Conservation (phyloP, 2,329 filamentous ascomycete genomes). For the Ophiostoma quercus region DNA sequence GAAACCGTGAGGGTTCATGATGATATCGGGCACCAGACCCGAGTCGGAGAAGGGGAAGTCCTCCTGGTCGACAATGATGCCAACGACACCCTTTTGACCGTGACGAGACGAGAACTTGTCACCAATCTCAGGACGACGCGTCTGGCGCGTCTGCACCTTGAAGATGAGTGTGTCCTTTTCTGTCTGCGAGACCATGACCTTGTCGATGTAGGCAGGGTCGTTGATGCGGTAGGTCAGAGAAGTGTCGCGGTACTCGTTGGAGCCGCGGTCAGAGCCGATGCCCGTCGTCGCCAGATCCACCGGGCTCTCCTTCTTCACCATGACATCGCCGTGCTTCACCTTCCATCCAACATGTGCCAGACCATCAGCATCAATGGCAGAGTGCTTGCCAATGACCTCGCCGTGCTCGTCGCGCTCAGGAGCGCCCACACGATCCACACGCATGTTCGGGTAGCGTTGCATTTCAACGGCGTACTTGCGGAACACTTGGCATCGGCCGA, state of each 20-base stretch:
- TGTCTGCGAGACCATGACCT: constrained; percentile 87
- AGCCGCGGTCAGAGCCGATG: constrained; percentile 61
- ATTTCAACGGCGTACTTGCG: constrained; percentile 84
- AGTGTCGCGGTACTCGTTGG: constrained; percentile 61
- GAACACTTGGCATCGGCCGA: constrained; percentile 96
- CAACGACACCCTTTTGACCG: constrained; percentile 96
- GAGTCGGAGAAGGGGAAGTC: constrained; percentile 93
- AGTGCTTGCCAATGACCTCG: constrained; percentile 61
- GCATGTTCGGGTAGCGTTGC: constrained; percentile 84
- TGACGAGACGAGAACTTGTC: constrained; percentile 99
- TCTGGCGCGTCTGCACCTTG: constrained; percentile 96
- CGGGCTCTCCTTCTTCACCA: constrained; percentile 85
- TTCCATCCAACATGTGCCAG: constrained; percentile 79
- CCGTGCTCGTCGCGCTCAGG: constrained; percentile 57
- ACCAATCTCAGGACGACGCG: constrained; percentile 85
- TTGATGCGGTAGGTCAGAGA: constrained; percentile 74
- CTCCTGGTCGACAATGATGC: constrained; percentile 92
- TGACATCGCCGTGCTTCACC: constrained; percentile 73
- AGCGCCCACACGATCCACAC: constrained; percentile 59
- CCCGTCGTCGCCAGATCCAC: constrained; percentile 69
- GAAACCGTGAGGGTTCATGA: constrained; percentile 99
- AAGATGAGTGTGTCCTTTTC: constrained; percentile 81
- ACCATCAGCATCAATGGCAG: constrained; percentile 75
- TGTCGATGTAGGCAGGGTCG: constrained; percentile 87
- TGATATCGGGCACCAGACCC: constrained; percentile 93